These are phyloP conservation scores for Hirsutella thompsonii DNA, from an alignment of 2,329 filamentous ascomycete genomes.

Conservation along the genomic window DNA sequence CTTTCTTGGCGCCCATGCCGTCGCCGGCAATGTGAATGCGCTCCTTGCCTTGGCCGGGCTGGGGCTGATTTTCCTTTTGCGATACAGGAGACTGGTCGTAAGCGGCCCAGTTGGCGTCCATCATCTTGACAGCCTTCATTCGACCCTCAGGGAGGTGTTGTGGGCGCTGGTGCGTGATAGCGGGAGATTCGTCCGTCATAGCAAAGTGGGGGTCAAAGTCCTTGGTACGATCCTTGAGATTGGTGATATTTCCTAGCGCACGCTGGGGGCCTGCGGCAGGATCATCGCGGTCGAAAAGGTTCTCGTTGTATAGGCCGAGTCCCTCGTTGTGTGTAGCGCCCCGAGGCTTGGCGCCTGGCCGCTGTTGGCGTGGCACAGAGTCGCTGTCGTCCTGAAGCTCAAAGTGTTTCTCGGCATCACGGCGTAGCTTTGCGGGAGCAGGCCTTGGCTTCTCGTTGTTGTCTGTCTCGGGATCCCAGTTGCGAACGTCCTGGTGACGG, in stretches of 20 bases:
- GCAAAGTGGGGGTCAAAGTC: slow-evolving; percentile 69
- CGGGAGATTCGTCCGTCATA: slow-evolving; percentile 56
- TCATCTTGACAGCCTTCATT: slow-evolving; percentile 59
- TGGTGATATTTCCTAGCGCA: slow-evolving; percentile 55
- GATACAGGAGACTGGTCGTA: slow-evolving; percentile 40
- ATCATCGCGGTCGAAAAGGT: slow-evolving; percentile 51
- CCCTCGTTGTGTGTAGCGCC: slow-evolving; percentile 54
- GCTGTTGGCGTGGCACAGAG: slow-evolving; percentile 35
- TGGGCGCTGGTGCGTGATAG: slow-evolving; percentile 23
- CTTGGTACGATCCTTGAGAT: slow-evolving; percentile 60
- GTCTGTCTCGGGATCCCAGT: slow-evolving; percentile 57
- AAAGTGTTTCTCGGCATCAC: slow-evolving; percentile 73
- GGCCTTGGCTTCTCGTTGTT: slow-evolving; percentile 46
- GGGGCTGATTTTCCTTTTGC: slow-evolving; percentile 38
- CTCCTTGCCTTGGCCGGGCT: slow-evolving; percentile 28
- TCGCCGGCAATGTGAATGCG: slow-evolving; percentile 40
- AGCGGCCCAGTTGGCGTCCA: slow-evolving; percentile 50
- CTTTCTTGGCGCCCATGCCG: slow-evolving; percentile 53
- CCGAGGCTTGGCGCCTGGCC: slow-evolving; percentile 29
- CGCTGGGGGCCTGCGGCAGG: slow-evolving; percentile 23
- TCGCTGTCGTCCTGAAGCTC: slow-evolving; percentile 66
- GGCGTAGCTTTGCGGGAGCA: slow-evolving; percentile 54
- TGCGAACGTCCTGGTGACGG: slow-evolving; percentile 57
- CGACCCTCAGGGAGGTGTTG: slow-evolving; percentile 42
- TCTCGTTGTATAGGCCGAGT: slow-evolving; percentile 61